Evolutionary conservation across 1,284 basidiomycete genomes (phyloP).

Genomic region (Trichosporon faecale): DNA sequence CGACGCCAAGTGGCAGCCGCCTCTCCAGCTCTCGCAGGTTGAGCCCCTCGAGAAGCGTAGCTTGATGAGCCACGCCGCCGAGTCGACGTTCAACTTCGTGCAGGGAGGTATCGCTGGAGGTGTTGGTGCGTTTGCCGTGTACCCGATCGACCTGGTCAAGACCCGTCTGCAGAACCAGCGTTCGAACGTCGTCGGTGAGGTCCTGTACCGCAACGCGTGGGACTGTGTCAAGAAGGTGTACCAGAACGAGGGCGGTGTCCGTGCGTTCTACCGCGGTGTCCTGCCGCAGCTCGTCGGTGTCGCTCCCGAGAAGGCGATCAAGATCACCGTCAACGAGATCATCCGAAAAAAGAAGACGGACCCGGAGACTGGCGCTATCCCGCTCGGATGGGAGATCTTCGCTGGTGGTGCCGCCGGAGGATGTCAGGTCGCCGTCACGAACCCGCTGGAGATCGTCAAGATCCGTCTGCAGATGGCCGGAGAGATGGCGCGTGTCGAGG

Average conservation of each 20-base stretch:
- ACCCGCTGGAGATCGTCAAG: conserved; percentile 80
- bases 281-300: conserved; percentile 95
- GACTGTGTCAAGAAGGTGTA: conserved; percentile 95
- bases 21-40: conserved; percentile 25
- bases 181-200: conserved; percentile 86
- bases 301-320: conserved; percentile 81
- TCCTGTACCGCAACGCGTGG: conserved; percentile 88
- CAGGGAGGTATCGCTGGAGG: conserved; percentile 86
- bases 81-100: conserved; percentile 79
- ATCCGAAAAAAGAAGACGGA: conserved; percentile 80
- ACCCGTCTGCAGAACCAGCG: conserved; percentile 97
- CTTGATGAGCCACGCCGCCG: conserved; percentile 53
- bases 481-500: conserved; percentile 72
- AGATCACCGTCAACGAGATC: conserved; percentile 87
- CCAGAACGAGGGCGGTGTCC: conserved; percentile 82
- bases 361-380: conserved; percentile 90
- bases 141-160: conserved; percentile 59
- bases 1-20: conserved; percentile 55
- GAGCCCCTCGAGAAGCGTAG: conserved; percentile 22
- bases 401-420: conserved; percentile 93
- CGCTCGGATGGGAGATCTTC: conserved; percentile 77
- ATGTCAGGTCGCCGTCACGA: conserved; percentile 97
- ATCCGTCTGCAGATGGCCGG: conserved; percentile 90
- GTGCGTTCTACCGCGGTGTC: conserved; percentile 94
- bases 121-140: conserved; percentile 68